Conservation (phyloP, 495 filamentous ascomycete species). For the Physcia stellaris region DNA sequence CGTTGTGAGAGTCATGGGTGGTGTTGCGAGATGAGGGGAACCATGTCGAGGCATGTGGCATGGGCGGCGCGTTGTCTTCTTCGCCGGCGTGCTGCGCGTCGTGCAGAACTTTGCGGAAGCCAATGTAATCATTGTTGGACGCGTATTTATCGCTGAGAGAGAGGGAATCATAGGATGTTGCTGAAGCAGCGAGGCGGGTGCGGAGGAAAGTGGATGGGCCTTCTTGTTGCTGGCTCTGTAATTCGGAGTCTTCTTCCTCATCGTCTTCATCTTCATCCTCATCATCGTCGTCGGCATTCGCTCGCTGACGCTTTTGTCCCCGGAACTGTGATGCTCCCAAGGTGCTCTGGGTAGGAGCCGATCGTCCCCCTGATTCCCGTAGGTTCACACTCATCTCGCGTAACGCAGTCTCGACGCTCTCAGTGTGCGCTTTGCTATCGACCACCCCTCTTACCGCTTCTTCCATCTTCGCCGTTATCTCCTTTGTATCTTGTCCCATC, state of each 20-base stretch:
- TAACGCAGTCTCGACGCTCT: slow-evolving; percentile 21
- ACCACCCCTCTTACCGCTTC: slow-evolving; percentile 25
- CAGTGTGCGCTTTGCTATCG: slow-evolving; percentile 25
- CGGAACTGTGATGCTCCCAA: slow-evolving; percentile 12
- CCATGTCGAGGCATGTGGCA: slow-evolving; percentile 61
- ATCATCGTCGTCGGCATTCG: slow-evolving; percentile 14
- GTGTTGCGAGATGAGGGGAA: slow-evolving; percentile 31
- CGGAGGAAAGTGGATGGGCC: slow-evolving; percentile 21
- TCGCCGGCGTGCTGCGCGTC: slow-evolving; percentile 57
- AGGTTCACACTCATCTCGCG: slow-evolving; percentile 21
- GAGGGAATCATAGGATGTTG: background rate
- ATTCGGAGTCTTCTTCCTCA: slow-evolving; percentile 13
- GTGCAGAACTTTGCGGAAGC: slow-evolving; percentile 65
- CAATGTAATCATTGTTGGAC: slow-evolving; percentile 63
- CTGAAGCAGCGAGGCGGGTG: slow-evolving; percentile 4
- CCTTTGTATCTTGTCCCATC: slow-evolving; percentile 19
- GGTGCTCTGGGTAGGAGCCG: slow-evolving; percentile 16
- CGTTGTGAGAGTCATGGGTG: slow-evolving; percentile 29
- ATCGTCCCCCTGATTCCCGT: slow-evolving; percentile 5
- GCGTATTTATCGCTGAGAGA: slow-evolving; percentile 37
- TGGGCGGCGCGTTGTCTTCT: slow-evolving; percentile 44
- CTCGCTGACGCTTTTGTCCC: slow-evolving; percentile 8
- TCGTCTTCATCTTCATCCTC: slow-evolving; percentile 19
- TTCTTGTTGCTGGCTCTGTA: slow-evolving; percentile 17
- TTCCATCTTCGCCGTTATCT: slow-evolving; percentile 26